Base-by-base conservation (phyloP, 768 basidiomycete genomes). In the Pholiota conissans region DNA sequence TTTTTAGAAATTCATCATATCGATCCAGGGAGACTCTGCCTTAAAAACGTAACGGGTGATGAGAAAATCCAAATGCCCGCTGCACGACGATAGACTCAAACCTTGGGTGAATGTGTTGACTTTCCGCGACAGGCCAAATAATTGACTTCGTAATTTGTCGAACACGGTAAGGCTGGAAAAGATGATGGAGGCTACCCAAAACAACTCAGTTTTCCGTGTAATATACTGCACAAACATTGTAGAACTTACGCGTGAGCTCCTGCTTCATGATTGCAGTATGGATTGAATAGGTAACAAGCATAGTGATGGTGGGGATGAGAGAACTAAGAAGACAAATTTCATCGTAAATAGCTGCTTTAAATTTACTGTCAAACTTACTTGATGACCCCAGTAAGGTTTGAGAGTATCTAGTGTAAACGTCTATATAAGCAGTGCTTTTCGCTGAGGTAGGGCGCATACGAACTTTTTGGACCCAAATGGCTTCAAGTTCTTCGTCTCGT, bases 401-500 rank as follows among this genome's bases (percentile, higher is more conserved):
- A 5, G 13, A 45, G 42, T 6, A 24, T 24, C 42, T 45, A 24
- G 22, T 45, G 18, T 5, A 20, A 20, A 6, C 10, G 5, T 9
- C 3, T 5, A 20, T 45, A 24, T 45, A 20, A 45, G 42, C 7
- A 32, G 11, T 32, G 30, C 13, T 32, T 11, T 6, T 32, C n/a
- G n/a, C n/a, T n/a, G 37, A 39, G 37, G 16, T 9, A 4, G 16
- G 37, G 7, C 7, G 8, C 8, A 39, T 22, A 45, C 7, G 18
- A 45, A 45, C 42, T 22, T 24, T 45, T 24, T 9, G 18, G 9
- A n/a, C 8, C 53, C 53, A 54, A 29, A 54, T 45, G 22, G 45
- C 29, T 2, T 11, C 9, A 27, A 54, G 32, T 42, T 54, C 53
- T 30, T 45, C 40, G 3, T 54, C 53, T 18, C 53, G 80, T 61